Conservation (phyloP, 352 stramenopile genomes). For the Phytophthora rubi region DNA sequence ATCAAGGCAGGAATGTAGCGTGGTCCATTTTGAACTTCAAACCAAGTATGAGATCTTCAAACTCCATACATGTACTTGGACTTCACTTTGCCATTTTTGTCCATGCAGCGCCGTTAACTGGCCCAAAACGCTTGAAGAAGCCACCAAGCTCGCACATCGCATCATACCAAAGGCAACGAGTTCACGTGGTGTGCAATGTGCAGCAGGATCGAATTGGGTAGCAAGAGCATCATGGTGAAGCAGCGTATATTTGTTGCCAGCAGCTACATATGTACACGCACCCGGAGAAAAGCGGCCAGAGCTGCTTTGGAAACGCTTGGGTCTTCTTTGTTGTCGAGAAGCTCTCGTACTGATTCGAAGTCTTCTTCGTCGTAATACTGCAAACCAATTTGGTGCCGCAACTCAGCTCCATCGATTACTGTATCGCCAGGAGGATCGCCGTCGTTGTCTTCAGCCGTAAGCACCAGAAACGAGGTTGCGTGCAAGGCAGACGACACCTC, state of each 20-base stretch:
- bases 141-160: neutral
- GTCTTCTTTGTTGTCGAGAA: slow-evolving; percentile 10
- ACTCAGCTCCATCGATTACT: slow-evolving; percentile 16
- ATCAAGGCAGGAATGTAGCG: neutral
- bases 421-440: neutral
- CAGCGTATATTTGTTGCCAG: neutral
- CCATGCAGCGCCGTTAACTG: neutral
- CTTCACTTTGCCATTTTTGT: neutral
- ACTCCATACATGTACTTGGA: neutral
- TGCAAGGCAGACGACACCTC: slow-evolving; percentile 20
- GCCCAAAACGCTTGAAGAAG: neutral
- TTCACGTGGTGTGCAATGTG: too few species aligned
- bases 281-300: slow-evolving; percentile 25
- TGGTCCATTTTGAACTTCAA: neutral
- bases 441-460: neutral
- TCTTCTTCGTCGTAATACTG: slow-evolving; percentile 39
- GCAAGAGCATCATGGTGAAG: neutral
- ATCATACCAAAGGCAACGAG: neutral
- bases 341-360: slow-evolving; percentile 10
- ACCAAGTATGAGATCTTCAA: too few species aligned
- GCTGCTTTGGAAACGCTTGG: slow-evolving; percentile 14
- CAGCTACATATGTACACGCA: neutral
- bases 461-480: neutral
- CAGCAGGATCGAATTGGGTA: too few species aligned
- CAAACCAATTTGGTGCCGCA: slow-evolving; percentile 30